Conservation (phyloP, 2,329 filamentous ascomycete species). For the Trichoderma oligosporum region DNA sequence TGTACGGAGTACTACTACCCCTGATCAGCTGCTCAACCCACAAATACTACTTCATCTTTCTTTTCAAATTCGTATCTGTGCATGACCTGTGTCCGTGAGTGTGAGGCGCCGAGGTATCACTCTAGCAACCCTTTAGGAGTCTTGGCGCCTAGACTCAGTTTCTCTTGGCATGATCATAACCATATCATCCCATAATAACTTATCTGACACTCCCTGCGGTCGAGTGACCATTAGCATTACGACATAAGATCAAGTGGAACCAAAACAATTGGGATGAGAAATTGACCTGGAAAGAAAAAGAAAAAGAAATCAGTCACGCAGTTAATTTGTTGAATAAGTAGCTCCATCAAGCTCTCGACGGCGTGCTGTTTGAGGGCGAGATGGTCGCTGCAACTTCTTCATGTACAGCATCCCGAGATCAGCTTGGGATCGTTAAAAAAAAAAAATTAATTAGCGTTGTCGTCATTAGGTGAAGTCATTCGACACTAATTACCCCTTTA, state of each 20-base stretch:
- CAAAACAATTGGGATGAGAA: too few relatives aligned
- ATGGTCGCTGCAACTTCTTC: slow-evolving; percentile 3
- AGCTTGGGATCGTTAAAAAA: neutral
- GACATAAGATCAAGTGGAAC: too few relatives aligned
- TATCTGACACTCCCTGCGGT: neutral
- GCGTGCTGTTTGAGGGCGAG: neutral
- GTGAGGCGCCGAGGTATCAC: slow-evolving; percentile 7
- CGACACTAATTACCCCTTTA: slow-evolving; percentile 14
- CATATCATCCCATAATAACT: neutral
- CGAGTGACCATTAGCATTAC: neutral
- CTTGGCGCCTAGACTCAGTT: slow-evolving; percentile 4
- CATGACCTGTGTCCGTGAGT: slow-evolving; percentile 6
- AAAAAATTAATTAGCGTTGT: neutral
- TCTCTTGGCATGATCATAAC: slow-evolving; percentile 5
- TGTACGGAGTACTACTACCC: neutral
- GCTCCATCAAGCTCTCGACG: neutral
- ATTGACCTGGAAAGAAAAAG: neutral
- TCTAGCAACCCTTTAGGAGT: slow-evolving; percentile 4
- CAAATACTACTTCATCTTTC: neutral
- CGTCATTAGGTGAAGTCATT: slow-evolving; percentile 10
- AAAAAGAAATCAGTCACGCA: neutral
- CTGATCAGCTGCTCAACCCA: slow-evolving; percentile 2
- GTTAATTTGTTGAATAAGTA: neutral
- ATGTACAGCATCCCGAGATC: slow-evolving; percentile 3
- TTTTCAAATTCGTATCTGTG: neutral